Evolutionary conservation across 2,329 filamentous ascomycete genomes (phyloP).

Genomic region (Sclerotinia minor): DNA sequence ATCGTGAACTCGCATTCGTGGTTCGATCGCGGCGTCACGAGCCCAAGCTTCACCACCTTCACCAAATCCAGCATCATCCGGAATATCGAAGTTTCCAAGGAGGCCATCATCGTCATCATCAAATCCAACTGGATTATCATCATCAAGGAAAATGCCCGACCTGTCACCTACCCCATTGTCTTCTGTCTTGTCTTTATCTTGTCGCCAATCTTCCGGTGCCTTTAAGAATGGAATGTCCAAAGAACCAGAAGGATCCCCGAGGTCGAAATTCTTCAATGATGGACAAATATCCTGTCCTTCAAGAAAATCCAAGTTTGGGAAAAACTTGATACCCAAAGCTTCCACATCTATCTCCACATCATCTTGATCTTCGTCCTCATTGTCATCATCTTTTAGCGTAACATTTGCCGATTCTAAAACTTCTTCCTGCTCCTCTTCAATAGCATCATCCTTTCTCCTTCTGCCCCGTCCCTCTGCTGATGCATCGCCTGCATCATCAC

Average conservation of each 20-base stretch:
- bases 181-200: slow-evolving; percentile 63
- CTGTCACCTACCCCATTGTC: slow-evolving; percentile 59
- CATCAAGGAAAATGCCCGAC: slow-evolving; percentile 81
- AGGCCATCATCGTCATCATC: slow-evolving; percentile 73
- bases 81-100: slow-evolving; percentile 68
- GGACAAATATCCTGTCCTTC: slow-evolving; percentile 92
- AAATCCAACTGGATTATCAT: slow-evolving; percentile 80
- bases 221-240: slow-evolving; percentile 91
- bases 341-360: slow-evolving; percentile 78
- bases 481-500: slow-evolving; percentile 72
- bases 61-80: slow-evolving; percentile 77
- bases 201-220: slow-evolving; percentile 80
- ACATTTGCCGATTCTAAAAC: slow-evolving; percentile 43
- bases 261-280: slow-evolving; percentile 88
- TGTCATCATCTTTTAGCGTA: slow-evolving; percentile 46
- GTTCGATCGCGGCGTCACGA: slow-evolving; percentile 80
- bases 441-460: slow-evolving; percentile 61
- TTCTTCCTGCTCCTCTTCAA: slow-evolving; percentile 49
- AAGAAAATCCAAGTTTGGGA: slow-evolving; percentile 74
- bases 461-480: slow-evolving; percentile 43
- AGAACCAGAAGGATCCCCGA: slow-evolving; percentile 81
- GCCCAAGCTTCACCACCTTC: slow-evolving; percentile 97
- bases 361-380: slow-evolving; percentile 50
- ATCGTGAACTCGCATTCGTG: slow-evolving; percentile 79
- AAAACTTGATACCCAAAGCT: slow-evolving; percentile 75